Evolutionary conservation across 2,329 filamentous ascomycete genomes (phyloP).

Genomic region (Fusarium albosuccineum): DNA sequence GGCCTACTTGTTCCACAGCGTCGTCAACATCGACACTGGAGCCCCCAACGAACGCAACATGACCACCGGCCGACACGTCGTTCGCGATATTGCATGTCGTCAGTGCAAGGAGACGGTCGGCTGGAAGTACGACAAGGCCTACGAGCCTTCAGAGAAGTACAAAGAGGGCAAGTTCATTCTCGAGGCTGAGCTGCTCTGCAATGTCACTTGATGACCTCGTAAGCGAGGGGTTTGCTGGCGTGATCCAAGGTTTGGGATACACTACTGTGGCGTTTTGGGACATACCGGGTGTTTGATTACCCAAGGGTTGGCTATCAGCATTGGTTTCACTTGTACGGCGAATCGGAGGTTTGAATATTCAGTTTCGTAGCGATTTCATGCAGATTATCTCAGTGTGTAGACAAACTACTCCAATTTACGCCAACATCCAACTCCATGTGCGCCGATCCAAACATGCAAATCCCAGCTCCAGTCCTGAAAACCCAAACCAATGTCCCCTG

Average conservation of each 20-base stretch:
- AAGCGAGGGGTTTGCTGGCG: not conserved
- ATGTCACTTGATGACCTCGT: slow-evolving; percentile 67
- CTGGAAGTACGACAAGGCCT: slow-evolving; percentile 99
- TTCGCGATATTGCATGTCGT: slow-evolving; percentile 91
- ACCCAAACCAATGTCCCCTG: not conserved
- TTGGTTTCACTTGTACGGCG: slow-evolving; percentile 27
- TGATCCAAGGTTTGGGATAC: slow-evolving; percentile 9
- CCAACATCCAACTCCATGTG: slow-evolving; percentile 13
- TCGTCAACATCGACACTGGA: slow-evolving; percentile 89
- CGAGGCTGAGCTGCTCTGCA: slow-evolving; percentile 89
- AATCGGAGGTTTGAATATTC: slow-evolving; percentile 10
- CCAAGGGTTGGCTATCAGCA: slow-evolving; percentile 16
- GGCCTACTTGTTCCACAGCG: slow-evolving; percentile 93
- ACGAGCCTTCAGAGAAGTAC: slow-evolving; percentile 92
- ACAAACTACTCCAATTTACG: slow-evolving; percentile 16
- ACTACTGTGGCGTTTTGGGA: slow-evolving; percentile 31
- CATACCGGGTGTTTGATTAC: slow-evolving; percentile 18
- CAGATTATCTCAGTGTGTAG: slow-evolving; percentile 7
- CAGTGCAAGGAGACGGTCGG: slow-evolving; percentile 94
- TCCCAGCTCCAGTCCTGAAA: not conserved
- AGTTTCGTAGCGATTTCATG: slow-evolving; percentile 8
- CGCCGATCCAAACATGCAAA: slow-evolving; percentile 18
- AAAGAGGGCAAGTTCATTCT: slow-evolving; percentile 99
- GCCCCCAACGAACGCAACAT: slow-evolving; percentile 96
- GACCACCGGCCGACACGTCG: slow-evolving; percentile 95